These are phyloP conservation scores for Leccinum variicolor DNA, from an alignment of 768 basidiomycete genomes.

Conservation along the genomic window DNA sequence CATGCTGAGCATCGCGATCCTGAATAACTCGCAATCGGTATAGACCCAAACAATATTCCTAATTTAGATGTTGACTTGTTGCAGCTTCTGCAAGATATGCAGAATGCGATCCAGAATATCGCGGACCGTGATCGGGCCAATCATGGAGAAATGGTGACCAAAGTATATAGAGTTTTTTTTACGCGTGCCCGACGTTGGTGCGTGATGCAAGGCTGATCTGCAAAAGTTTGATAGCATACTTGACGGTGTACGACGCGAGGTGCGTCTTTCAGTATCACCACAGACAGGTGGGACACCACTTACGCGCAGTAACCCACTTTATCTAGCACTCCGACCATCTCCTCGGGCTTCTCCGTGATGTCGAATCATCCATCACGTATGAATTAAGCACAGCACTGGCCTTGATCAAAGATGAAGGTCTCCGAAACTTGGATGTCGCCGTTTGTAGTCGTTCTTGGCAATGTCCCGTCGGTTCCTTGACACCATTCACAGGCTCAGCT, in stretches of 20 bases:
- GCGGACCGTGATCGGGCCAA: constrained; percentile 17
- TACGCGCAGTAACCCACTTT: not conserved
- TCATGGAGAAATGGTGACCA: constrained; percentile 19
- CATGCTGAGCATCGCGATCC: constrained; percentile 7
- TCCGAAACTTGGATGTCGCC: constrained; percentile 24
- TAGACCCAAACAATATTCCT: not conserved
- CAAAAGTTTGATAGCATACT: constrained; percentile 25
- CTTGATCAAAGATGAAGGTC: constrained; percentile 27
- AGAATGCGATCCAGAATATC: constrained; percentile 19
- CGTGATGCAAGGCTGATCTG: constrained; percentile 13
- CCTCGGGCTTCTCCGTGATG: constrained; percentile 21
- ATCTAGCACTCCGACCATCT: constrained; percentile 27
- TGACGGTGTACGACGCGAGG: constrained; percentile 21
- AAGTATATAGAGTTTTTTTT: constrained; percentile 15
- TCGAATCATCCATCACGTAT: constrained; percentile 23
- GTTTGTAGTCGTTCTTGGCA: constrained; percentile 15
- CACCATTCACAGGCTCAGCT: constrained; percentile 25
- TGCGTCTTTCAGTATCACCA: constrained; percentile 7
- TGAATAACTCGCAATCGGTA: constrained; percentile 23
- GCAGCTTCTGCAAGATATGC: constrained; percentile 24
- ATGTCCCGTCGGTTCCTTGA: constrained; percentile 5
- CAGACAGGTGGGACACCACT: not conserved
- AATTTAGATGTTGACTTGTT: constrained; percentile 4
- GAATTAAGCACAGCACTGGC: constrained; percentile 24
- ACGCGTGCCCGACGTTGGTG: not conserved